A percentile compares a stretch with the other conserved stretches of the same genome.
Evolutionary conservation across 2,329 filamentous ascomycete species (phyloP).

Genomic region (Claviceps spartinae): DNA sequence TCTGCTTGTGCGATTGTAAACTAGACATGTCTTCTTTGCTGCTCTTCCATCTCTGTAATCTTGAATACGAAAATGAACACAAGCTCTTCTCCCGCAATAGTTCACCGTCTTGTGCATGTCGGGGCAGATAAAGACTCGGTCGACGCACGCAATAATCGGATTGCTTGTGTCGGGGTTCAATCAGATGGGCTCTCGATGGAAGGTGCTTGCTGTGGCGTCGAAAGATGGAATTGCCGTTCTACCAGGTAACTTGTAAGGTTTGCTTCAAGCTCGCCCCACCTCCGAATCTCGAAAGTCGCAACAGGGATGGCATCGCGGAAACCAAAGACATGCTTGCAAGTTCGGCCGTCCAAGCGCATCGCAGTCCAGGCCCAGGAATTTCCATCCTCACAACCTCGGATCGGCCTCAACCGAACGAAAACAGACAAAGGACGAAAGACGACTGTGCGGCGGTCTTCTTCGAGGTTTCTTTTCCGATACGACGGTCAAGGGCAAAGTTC

Average conservation of each 20-base stretch:
- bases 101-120: background rate
- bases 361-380: background rate
- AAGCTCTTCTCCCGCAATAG: background rate
- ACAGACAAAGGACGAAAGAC: no score
- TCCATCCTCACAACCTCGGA: background rate
- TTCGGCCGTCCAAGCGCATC: slow-evolving; percentile 1
- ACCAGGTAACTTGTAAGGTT: background rate
- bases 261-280: slow-evolving; percentile 1
- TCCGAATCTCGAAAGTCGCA: slow-evolving; percentile 1
- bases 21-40: background rate
- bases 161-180: no score
- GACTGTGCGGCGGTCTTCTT: background rate
- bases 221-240: background rate
- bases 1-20: background rate
- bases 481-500: background rate
- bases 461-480: background rate
- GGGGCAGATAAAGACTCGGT: background rate
- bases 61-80: no score
- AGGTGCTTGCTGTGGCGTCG: background rate
- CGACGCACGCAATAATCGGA: no score
- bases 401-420: background rate
- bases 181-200: no score
- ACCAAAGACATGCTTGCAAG: background rate
- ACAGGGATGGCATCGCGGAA: slow-evolving; percentile 2
- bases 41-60: background rate